Conservation (phyloP, 148 eudicot genomes). For the Mesembryanthemum crystallinum region DNA sequence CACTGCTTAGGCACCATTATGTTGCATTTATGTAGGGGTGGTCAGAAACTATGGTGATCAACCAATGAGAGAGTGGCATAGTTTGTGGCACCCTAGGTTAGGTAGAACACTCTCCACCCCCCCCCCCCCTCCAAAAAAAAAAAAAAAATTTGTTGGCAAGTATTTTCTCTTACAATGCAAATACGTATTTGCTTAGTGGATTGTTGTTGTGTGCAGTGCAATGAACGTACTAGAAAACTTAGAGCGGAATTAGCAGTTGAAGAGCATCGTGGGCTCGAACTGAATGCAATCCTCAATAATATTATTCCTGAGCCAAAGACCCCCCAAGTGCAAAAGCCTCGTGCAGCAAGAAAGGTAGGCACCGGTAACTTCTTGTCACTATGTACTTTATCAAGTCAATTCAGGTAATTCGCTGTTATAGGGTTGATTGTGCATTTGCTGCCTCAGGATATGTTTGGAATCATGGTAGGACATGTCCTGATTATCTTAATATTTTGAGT, state of each 20-base stretch:
- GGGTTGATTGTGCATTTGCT: background rate
- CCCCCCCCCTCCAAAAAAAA: background rate
- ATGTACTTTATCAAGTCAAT: background rate
- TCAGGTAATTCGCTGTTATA: background rate
- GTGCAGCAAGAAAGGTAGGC: slow-evolving; percentile 64
- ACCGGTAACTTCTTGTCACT: background rate
- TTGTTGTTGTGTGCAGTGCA: slow-evolving; percentile 53
- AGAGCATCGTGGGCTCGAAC: slow-evolving; percentile 76
- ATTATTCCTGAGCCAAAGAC: slow-evolving; percentile 63
- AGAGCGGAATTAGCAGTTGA: slow-evolving; percentile 85
- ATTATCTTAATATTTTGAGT: background rate
- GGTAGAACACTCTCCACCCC: background rate
- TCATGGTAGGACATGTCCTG: background rate
- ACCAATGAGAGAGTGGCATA: background rate
- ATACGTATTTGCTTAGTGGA: background rate
- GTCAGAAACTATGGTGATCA: background rate
- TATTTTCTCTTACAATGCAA: background rate
- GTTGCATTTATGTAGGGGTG: background rate
- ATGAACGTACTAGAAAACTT: slow-evolving; percentile 87
- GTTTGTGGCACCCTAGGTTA: background rate
- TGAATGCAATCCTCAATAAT: slow-evolving; percentile 66
- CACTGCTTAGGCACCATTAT: background rate
- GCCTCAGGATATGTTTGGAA: background rate
- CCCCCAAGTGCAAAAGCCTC: slow-evolving; percentile 53
- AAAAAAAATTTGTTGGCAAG: no score